These are phyloP conservation scores for Boletus reticuloceps DNA, from an alignment of 768 basidiomycete genomes.

Conservation along the genomic window DNA sequence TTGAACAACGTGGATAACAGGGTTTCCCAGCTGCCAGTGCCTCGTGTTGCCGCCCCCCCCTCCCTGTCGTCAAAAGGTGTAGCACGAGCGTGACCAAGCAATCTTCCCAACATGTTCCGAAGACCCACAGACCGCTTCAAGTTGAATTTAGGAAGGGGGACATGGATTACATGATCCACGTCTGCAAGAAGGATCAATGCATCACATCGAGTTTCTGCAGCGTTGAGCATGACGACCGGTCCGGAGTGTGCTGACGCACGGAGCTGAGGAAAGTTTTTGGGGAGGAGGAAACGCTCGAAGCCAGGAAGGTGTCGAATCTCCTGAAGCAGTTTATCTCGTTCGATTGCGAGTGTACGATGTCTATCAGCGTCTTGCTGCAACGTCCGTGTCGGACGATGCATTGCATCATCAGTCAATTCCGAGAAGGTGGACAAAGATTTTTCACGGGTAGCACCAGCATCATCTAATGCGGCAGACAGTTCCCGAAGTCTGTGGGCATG, in stretches of 20 bases:
- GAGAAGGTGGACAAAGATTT: not conserved
- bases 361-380: not conserved
- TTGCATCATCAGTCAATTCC: not conserved
- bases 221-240: not conserved
- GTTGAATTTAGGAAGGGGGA: not conserved
- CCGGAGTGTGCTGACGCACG: not conserved
- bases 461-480: no score
- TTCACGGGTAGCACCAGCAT: not conserved
- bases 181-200: conserved; percentile 16
- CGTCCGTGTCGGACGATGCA: not conserved
- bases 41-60: no score
- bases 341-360: not conserved
- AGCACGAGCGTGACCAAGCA: no score
- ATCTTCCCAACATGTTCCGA: no score
- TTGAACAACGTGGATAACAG: conserved; percentile 7
- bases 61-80: not conserved
- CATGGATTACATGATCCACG: not conserved
- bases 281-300: conserved; percentile 1
- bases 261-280: not conserved
- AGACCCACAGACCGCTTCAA: not conserved
- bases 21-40: no score
- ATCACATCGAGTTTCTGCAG: conserved; percentile 28
- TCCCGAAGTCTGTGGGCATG: no score
- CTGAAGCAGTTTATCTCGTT: not conserved
- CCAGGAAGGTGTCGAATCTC: not conserved